Percentiles rank a stretch among this genome's conserved stretches.
phyloP scores from a whole-genome alignment of 164 flowering plant genomes.

The Hamamelis virginiana region DNA sequence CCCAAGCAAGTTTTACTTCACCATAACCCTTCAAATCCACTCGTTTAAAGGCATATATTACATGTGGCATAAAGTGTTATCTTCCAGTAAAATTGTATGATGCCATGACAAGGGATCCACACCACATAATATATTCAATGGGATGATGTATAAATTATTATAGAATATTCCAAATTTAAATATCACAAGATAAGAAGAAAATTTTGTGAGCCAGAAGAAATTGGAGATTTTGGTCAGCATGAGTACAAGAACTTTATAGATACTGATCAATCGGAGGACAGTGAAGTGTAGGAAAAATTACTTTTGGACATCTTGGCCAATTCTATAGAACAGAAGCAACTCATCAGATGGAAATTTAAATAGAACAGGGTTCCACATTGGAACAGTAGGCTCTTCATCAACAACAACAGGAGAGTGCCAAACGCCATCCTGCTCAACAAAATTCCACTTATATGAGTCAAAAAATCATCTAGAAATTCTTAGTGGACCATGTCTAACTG shows the following conservation, averaged over 20 bases:
- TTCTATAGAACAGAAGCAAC: slow-evolving; percentile 79
- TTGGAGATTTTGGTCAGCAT: neutral
- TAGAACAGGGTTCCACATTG: slow-evolving; percentile 96
- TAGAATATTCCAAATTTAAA: neutral
- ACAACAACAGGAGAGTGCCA: slow-evolving; percentile 68
- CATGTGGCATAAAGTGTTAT: neutral
- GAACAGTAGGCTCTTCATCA: slow-evolving; percentile 70
- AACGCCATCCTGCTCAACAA: slow-evolving; percentile 58
- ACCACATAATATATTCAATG: neutral
- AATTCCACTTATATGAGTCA: slow-evolving; percentile 6
- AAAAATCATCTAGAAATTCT: neutral
- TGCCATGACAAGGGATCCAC: neutral
- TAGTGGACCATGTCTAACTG: neutral
- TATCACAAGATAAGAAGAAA: neutral
- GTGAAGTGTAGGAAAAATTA: slow-evolving; percentile 27
- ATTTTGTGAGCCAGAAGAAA: neutral
- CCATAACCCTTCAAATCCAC: neutral
- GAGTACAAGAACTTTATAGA: neutral
- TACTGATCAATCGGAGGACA: neutral
- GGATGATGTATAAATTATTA: neutral
- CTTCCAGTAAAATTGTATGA: neutral
- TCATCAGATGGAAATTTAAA: slow-evolving; percentile 74
- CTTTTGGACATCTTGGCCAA: slow-evolving; percentile 87
- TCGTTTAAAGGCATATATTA: neutral
- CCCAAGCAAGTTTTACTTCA: no score